phyloP scores from a whole-genome alignment of 345 rosid species.

The Aquilaria yunnanensis region DNA sequence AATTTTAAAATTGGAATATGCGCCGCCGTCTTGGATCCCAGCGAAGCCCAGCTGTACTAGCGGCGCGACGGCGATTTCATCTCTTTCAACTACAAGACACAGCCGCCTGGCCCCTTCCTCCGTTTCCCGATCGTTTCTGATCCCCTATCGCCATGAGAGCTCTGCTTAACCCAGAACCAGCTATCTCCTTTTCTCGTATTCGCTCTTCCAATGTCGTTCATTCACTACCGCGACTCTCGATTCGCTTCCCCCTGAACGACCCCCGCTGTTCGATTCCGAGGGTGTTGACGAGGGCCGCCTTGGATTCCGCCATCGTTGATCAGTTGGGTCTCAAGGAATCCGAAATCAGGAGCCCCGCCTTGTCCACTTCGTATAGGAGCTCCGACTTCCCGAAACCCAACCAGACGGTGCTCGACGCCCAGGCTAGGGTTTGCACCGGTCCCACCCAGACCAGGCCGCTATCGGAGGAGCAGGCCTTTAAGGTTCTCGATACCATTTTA shows the following conservation, averaged over 20 bases:
- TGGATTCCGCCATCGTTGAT: conserved; percentile 47
- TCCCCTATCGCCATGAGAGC: conserved; percentile 42
- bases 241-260: conserved; percentile 23
- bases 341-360: conserved; percentile 54
- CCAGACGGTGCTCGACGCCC: conserved; percentile 85
- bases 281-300: conserved; percentile 26
- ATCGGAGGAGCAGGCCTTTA: conserved; percentile 63
- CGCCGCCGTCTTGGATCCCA: too few species aligned
- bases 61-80: too few species aligned
- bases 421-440: conserved; percentile 95
- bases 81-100: too few species aligned
- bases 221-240: conserved; percentile 7
- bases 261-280: conserved; percentile 13
- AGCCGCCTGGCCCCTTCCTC: too few species aligned
- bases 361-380: conserved; percentile 70
- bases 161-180: conserved; percentile 34
- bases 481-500: conserved; percentile 67
- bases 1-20: too few species aligned
- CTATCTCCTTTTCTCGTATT: conserved; percentile 26
- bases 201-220: conserved; percentile 16
- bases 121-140: too few species aligned
- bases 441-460: conserved; percentile 86
- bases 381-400: conserved; percentile 62
- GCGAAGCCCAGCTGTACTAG: too few species aligned
- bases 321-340: conserved; percentile 59